phyloP scores from a whole-genome alignment of 208 protist species.

The Leishmania lainsoni region DNA sequence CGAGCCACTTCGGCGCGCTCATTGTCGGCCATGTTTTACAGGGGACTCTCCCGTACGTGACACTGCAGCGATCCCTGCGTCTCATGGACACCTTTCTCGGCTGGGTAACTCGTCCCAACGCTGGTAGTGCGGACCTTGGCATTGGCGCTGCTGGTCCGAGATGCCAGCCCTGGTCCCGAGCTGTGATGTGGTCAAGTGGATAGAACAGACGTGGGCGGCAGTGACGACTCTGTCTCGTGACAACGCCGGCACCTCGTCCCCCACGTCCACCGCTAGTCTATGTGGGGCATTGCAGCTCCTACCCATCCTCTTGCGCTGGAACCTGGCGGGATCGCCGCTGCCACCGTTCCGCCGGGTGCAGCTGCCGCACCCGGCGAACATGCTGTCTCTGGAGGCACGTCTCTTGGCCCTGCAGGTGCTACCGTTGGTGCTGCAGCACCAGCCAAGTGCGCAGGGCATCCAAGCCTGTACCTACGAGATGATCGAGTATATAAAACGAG shows the following conservation, averaged over 20 bases:
- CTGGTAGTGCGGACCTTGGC: neutral
- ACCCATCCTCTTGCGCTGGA: constrained; percentile 49
- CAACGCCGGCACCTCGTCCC: constrained; percentile 22
- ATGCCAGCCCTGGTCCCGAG: constrained; percentile 26
- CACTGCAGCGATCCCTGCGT: constrained; percentile 43
- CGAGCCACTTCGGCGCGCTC: constrained; percentile 33
- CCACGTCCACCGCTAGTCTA: constrained; percentile 31
- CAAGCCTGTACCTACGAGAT: constrained; percentile 28
- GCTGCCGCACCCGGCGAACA: constrained; percentile 62
- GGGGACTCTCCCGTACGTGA: constrained; percentile 51
- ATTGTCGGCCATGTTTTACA: constrained; percentile 43
- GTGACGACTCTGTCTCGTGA: constrained; percentile 20
- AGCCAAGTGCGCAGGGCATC: constrained; percentile 5
- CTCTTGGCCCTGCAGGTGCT: constrained; percentile 45
- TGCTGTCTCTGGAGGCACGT: constrained; percentile 38
- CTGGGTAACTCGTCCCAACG: constrained; percentile 29
- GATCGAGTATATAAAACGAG: constrained; percentile 45
- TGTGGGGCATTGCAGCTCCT: constrained; percentile 48
- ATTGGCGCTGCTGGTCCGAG: neutral
- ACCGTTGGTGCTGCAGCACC: constrained; percentile 35
- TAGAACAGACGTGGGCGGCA: constrained; percentile 25
- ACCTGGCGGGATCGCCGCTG: constrained; percentile 30
- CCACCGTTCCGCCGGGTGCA: constrained; percentile 36
- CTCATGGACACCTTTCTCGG: constrained; percentile 38
- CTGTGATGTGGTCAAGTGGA: constrained; percentile 15